Evolutionary conservation across 768 basidiomycete genomes (phyloP).

Genomic region (Tubosaeta sp.): DNA sequence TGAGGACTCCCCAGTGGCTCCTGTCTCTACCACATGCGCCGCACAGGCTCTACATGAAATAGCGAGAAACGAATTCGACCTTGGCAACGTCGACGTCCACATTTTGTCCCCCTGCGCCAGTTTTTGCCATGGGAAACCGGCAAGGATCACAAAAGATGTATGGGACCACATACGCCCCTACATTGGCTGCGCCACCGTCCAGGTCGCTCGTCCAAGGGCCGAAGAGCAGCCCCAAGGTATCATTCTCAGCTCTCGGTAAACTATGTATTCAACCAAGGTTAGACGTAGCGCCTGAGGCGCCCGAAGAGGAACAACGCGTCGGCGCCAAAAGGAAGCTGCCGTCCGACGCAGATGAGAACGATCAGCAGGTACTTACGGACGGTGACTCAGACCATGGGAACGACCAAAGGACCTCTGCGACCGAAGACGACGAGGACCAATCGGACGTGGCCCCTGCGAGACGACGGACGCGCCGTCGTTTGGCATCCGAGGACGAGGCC

Average conservation of each 20-base stretch:
- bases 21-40: background rate
- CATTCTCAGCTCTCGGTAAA: background rate
- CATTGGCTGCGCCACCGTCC: constrained; percentile 25
- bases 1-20: background rate
- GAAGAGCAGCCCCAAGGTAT: constrained; percentile 1
- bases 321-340: background rate
- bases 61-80: constrained; percentile 17
- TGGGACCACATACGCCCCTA: constrained; percentile 17
- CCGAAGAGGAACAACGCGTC: background rate
- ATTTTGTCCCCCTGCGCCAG: constrained; percentile 21
- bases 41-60: constrained; percentile 15
- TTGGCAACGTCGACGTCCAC: constrained; percentile 11
- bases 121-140: constrained; percentile 16
- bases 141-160: constrained; percentile 18
- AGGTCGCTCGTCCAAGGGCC: background rate
- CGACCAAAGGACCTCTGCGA: background rate
- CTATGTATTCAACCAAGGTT: background rate
- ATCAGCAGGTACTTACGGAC: background rate
- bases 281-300: background rate
- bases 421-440: constrained; percentile 10
- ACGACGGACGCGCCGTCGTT: constrained; percentile 4
- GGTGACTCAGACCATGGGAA: constrained; percentile 5
- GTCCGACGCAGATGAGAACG: background rate
- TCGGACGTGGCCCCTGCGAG: background rate
- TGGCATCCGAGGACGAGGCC: constrained; percentile 10